Base-by-base conservation (phyloP, 805 yeast genomes). In the Zygoascus bituminiphila region DNA sequence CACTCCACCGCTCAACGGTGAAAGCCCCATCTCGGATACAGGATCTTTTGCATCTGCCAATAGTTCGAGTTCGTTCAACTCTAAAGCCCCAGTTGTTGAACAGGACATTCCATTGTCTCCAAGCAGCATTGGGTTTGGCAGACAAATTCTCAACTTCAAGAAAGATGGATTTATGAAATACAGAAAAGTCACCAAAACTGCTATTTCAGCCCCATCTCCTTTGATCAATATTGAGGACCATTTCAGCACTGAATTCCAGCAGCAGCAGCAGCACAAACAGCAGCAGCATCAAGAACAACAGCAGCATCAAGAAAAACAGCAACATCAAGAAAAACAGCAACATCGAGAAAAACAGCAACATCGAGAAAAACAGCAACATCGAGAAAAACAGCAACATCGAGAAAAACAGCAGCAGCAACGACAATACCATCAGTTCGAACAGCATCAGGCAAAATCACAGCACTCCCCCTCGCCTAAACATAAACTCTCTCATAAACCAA, bases 401-500 rank as follows among this genome's bases (percentile, higher is more conserved):
- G n/a, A n/a, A n/a, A n/a, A n/a, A n/a, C n/a, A n/a, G n/a, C n/a
- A n/a, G n/a, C n/a, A n/a, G n/a, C n/a, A n/a, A n/a, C n/a, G n/a
- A n/a, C n/a, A n/a, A n/a, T n/a, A n/a, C n/a, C n/a, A n/a, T n/a
- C 8, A 29, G 33, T 4, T 3, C 4, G n/a, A 3, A 12, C 15
- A 29, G 33, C 10, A 4, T 29, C 7, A 12, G 3, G 33, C 9
- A 12, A 15, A 29, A 29, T 12, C 33, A 12, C 7, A 4, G 33
- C 17, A 26, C 15, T 25, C 44, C n/a, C 43, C 42, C 7, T 37
- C 45, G 5, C 45, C 40, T 19, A 42, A 25, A 24, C 33, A 20
- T 4, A 15, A 42, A 4, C 51, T 38, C 23, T 33, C 43, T 8
- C 50, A 45, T 26, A 51, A 51, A 39, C 25, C 45, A 15, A 44